phyloP scores from a whole-genome alignment of 441 rosid genomes.

The Euphorbia corollata region DNA sequence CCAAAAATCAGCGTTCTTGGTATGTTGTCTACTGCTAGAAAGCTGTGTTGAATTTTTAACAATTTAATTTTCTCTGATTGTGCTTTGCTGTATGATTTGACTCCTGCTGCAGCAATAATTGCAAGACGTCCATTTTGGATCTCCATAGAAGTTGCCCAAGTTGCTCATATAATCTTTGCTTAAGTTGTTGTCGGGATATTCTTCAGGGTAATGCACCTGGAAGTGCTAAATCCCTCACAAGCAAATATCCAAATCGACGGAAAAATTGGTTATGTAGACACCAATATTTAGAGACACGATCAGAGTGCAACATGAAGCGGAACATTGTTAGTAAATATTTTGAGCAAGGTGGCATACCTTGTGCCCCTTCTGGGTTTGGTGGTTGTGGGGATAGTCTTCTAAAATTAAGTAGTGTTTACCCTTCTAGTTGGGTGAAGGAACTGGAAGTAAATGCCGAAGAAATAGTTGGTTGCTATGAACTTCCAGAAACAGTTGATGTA shows the following conservation, averaged over 20 bases:
- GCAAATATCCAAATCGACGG: conserved; percentile 37
- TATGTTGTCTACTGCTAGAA: conserved; percentile 33
- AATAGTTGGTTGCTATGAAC: conserved; percentile 82
- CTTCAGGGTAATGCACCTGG: conserved; percentile 37
- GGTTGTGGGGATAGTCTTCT: conserved; percentile 57
- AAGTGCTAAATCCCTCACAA: conserved; percentile 29
- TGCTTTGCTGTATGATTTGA: conserved; percentile 28
- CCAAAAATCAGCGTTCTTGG: conserved; percentile 51
- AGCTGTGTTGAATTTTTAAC: conserved; percentile 12
- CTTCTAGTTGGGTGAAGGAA: conserved; percentile 52
- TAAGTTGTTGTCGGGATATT: conserved; percentile 52
- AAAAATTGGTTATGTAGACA: conserved; percentile 30
- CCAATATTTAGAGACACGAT: conserved; percentile 30
- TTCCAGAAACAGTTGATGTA: conserved; percentile 62
- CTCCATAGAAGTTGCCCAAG: conserved; percentile 65
- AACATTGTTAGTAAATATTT: conserved; percentile 23
- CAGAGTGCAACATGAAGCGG: conserved; percentile 24
- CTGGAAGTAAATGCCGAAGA: conserved; percentile 86
- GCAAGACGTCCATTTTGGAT: conserved; percentile 50
- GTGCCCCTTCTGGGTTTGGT: conserved; percentile 55
- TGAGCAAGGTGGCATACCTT: conserved; percentile 35
- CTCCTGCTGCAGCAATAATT: conserved; percentile 44
- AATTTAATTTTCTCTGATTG: conserved; percentile 16
- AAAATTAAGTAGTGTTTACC: conserved; percentile 47
- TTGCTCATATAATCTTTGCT: conserved; percentile 60